Percentiles rank a stretch among this genome's conserved stretches.
Evolutionary conservation across 192 early-diverging fungal species (phyloP).

Genomic region (Coemansia sp.): DNA sequence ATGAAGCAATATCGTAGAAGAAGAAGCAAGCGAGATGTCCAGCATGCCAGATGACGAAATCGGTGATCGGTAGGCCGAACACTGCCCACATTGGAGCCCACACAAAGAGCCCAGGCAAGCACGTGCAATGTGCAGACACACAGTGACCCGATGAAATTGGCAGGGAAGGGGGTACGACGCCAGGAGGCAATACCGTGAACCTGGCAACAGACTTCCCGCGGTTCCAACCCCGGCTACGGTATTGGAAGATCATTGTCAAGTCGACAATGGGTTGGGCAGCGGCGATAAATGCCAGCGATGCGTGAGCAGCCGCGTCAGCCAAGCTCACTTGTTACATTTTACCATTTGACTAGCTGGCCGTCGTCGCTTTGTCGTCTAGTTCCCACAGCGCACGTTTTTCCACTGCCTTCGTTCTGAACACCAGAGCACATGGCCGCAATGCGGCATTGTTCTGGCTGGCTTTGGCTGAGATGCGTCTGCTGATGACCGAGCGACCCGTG

Average conservation of each 20-base stretch:
- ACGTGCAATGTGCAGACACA: not conserved
- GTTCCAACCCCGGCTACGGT: not conserved
- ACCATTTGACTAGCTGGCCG: too few relatives aligned
- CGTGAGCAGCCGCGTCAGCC: not conserved
- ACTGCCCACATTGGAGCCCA: not conserved
- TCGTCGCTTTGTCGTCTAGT: not conserved
- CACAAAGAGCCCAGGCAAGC: not conserved
- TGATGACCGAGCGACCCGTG: constrained; percentile 8
- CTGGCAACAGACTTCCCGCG: not conserved
- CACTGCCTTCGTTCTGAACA: not conserved
- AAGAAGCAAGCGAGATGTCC: not conserved
- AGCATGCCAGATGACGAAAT: not conserved
- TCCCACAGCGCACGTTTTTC: constrained; percentile 7
- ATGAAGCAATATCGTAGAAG: not conserved
- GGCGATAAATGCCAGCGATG: not conserved
- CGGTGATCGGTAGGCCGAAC: constrained; percentile 4
- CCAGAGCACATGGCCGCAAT: constrained; percentile 1
- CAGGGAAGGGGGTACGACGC: not conserved
- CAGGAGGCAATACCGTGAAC: too few relatives aligned
- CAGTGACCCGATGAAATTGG: not conserved
- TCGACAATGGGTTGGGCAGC: not conserved
- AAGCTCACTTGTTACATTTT: not conserved
- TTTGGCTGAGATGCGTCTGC: constrained; percentile 1
- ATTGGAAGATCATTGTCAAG: not conserved
- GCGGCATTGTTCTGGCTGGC: constrained; percentile 3